phyloP scores from a whole-genome alignment of 176 grass and related monocot species.

The Oryza officinalis region DNA sequence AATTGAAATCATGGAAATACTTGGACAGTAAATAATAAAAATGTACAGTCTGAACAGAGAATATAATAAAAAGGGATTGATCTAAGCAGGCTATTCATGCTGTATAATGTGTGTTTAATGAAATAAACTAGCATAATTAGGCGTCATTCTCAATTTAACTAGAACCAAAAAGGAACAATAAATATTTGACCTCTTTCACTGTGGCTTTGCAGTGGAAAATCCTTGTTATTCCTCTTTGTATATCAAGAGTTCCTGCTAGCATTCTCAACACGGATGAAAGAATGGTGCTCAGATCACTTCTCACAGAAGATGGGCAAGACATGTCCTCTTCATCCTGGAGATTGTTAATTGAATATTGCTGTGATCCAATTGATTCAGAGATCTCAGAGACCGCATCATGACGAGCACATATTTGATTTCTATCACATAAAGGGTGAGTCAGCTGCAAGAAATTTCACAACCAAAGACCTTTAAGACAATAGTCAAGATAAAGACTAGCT shows the following conservation, averaged over 20 bases:
- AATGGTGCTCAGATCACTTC: constrained; percentile 63
- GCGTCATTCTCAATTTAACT: neutral
- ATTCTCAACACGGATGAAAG: constrained; percentile 73
- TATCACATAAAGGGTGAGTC: constrained; percentile 77
- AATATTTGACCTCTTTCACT: constrained; percentile 60
- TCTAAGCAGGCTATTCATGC: neutral
- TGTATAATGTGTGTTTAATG: neutral
- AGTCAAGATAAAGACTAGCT: neutral
- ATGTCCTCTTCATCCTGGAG: constrained; percentile 28
- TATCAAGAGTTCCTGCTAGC: constrained; percentile 73
- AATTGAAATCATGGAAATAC: neutral
- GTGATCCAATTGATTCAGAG: constrained; percentile 71
- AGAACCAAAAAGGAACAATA: constrained; percentile 20
- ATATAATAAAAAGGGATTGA: neutral
- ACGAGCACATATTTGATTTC: constrained; percentile 77
- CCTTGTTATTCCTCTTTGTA: constrained; percentile 92
- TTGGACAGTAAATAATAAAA: neutral
- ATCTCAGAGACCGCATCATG: constrained; percentile 91
- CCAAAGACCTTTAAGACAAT: constrained; percentile 17
- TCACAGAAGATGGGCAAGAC: constrained; percentile 18
- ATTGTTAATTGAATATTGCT: constrained; percentile 38
- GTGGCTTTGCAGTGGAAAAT: constrained; percentile 89
- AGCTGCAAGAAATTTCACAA: constrained; percentile 61
- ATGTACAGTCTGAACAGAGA: constrained; percentile 16
- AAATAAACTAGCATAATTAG: neutral